Evolutionary conservation across 139 green algal genomes (phyloP).

Genomic region (Coelastrella sp.): DNA sequence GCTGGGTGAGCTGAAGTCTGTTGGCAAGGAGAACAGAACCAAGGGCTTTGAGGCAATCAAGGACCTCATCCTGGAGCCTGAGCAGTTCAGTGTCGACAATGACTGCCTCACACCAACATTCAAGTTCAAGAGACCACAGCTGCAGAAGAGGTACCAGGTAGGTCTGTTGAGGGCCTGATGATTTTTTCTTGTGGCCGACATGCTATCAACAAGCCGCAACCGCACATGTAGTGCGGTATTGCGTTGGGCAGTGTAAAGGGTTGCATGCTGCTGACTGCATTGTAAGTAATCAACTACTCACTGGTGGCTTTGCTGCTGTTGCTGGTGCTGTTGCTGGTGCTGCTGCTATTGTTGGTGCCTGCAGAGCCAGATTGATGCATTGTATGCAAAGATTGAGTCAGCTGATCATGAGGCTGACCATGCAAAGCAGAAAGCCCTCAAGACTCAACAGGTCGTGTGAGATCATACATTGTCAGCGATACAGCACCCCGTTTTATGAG

Average conservation of each 20-base stretch:
- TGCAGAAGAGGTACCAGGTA: conserved; percentile 61
- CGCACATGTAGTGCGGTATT: background rate
- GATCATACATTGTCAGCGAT: no score
- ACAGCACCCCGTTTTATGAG: no score
- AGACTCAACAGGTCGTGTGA: background rate
- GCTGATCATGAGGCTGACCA: background rate
- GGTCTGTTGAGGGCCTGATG: background rate
- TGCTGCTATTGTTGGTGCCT: background rate
- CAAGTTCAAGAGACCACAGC: conserved; percentile 69
- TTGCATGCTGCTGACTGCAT: no score
- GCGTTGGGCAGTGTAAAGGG: background rate
- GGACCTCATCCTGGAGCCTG: conserved; percentile 60
- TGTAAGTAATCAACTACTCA: no score
- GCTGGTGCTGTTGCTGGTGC: background rate
- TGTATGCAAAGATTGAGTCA: conserved; percentile 41
- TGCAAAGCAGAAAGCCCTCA: background rate
- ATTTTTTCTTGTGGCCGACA: background rate
- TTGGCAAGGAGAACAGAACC: conserved; percentile 42
- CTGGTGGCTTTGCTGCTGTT: background rate
- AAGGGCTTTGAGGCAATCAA: conserved; percentile 90
- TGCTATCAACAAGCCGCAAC: no score
- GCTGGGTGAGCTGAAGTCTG: conserved; percentile 56
- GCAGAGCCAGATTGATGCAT: conserved; percentile 40
- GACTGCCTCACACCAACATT: conserved; percentile 88
- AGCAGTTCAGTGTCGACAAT: conserved; percentile 79